Base-by-base conservation (phyloP, 176 grass and related monocot genomes). In the Rhynchospora tenuis region DNA sequence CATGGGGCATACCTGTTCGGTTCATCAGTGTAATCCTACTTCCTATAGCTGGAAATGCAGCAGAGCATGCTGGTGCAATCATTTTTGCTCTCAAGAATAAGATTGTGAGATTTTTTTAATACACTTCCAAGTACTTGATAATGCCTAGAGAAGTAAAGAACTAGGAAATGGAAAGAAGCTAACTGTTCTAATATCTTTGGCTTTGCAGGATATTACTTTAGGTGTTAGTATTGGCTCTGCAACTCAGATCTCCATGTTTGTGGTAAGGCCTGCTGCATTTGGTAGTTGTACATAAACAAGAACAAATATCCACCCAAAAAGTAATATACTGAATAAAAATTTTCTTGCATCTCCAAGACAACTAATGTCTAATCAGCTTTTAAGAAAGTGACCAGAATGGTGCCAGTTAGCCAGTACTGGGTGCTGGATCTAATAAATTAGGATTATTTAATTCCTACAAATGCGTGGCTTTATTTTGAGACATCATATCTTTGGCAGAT, bases 71-170 rank as follows among this genome's bases (percentile, higher is more conserved):
- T 70, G 85, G 87, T 6, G 87, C 87, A 45, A 78, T 90, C 59
- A 90, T 90, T 62, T 90, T 90, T 90, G 82, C 89, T 85, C 78
- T 88, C 26, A 90, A 85, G 82, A 90, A 90, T 43, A 90, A 85
- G 66, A 87, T 90, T 68, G 89, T 90, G 81, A 65, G 75, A 27
- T 31, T 48, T 43, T 3, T 59, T 67, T 59, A 2, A 33, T 70
- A 16, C 22, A 27, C 16, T 50, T 33, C 10, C 7, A 43, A 12
- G 33, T 56, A 47, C 22, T 7, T 86, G 28, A 24, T 69, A 9
- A n/a, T 60, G 38, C 28, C 46, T 62, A 10, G n/a, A 20, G 7
- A 33, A 80, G 5, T 9, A 10, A 19, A 10, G 7, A 33, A 80
- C 11, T 9, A 27, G 8, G 43, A 43, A 62, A 59, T 19, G 10